Conservation (phyloP, 345 rosid genomes). For the Punica granatum region DNA sequence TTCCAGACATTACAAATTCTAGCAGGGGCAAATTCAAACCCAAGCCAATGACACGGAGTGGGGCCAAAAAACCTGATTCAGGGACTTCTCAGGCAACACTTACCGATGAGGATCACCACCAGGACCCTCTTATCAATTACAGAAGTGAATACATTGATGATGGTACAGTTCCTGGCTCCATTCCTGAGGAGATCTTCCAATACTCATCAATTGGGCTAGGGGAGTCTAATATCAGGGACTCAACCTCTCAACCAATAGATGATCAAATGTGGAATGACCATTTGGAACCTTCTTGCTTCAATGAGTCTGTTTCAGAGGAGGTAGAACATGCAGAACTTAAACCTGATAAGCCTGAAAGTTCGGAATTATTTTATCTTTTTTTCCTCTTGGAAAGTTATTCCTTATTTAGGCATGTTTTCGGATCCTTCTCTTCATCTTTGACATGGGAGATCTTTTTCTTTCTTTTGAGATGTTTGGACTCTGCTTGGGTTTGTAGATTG, state of each 20-base stretch:
- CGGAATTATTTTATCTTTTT: constrained; percentile 25
- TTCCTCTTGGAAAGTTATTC: constrained; percentile 8
- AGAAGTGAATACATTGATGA: constrained; percentile 20
- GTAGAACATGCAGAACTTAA: constrained; percentile 18
- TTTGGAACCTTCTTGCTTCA: constrained; percentile 12
- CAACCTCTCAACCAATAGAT: constrained; percentile 19
- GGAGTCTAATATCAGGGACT: constrained; percentile 17
- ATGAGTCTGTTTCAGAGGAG: constrained; percentile 15
- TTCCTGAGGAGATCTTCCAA: constrained; percentile 24
- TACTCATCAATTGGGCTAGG: constrained; percentile 26
- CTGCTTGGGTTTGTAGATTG: neutral
- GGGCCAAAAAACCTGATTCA: constrained; percentile 15
- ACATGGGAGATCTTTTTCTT: neutral
- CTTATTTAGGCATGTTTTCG: neutral
- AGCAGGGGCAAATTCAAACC: constrained; percentile 36
- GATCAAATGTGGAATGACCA: constrained; percentile 18
- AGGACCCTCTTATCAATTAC: constrained; percentile 16
- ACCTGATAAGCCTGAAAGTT: constrained; percentile 21
- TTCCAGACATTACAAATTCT: constrained; percentile 28
- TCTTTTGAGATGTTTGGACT: neutral
- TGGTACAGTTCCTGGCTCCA: constrained; percentile 31
- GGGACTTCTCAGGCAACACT: constrained; percentile 1
- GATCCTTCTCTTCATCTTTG: neutral
- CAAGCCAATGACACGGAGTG: constrained; percentile 27
- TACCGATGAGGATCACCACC: constrained; percentile 19